phyloP scores from a whole-genome alignment of 2,329 filamentous ascomycete species.

The Hypomyces perniciosus region DNA sequence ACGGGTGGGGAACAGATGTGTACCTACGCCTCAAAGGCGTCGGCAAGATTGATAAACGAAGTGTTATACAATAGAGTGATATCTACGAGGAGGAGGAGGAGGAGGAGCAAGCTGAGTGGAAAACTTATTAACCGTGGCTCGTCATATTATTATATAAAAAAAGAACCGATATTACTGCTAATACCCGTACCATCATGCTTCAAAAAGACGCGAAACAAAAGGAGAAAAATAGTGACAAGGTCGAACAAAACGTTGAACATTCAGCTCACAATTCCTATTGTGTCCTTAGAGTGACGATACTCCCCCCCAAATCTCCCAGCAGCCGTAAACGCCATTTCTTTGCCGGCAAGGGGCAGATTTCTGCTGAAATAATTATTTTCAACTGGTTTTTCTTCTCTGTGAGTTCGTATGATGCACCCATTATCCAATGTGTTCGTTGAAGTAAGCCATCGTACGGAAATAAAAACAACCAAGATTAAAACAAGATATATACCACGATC shows the following conservation, averaged over 20 bases:
- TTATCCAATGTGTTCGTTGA: conserved; percentile 5
- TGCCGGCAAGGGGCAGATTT: not conserved
- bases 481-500: conserved; percentile 9
- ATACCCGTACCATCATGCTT: not conserved
- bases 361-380: conserved; percentile 2
- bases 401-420: conserved; percentile 3
- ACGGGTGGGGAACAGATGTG: conserved; percentile 80
- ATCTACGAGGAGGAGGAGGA: not conserved
- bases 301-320: not conserved
- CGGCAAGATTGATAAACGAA: conserved; percentile 41
- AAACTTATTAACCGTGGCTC: not conserved
- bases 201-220: not conserved
- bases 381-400: not conserved
- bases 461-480: conserved; percentile 5
- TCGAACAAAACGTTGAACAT: too few species aligned
- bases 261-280: not conserved
- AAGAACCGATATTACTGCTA: conserved; percentile 1
- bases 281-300: not conserved
- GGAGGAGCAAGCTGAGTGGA: not conserved
- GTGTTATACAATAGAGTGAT: not conserved
- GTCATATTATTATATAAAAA: not conserved
- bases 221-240: too few species aligned
- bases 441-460: conserved; percentile 6
- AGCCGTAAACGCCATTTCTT: conserved; percentile 10
- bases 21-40: conserved; percentile 61